A percentile compares a stretch with the other conserved stretches of the same genome.
Conservation (phyloP, 495 filamentous ascomycete species). For the Podospora sp. region DNA sequence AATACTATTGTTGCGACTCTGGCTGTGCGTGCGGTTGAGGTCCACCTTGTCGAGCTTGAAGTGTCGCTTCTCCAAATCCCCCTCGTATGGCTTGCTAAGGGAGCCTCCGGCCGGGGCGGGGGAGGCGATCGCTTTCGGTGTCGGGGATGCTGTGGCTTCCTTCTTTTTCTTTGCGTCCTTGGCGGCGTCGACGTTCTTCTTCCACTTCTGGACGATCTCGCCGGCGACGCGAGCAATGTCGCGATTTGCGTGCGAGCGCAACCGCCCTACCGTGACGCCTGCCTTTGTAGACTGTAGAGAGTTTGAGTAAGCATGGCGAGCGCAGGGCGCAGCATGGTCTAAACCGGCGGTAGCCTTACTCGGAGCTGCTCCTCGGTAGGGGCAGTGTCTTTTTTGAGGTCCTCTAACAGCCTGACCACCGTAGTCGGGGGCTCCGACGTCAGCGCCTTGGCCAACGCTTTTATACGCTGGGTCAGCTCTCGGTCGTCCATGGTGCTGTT, state of each 20-base stretch:
- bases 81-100: slow-evolving; percentile 61
- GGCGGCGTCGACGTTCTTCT: slow-evolving; percentile 71
- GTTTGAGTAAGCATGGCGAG: background rate
- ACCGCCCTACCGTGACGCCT: slow-evolving; percentile 83
- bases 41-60: slow-evolving; percentile 80
- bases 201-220: slow-evolving; percentile 88
- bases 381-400: slow-evolving; percentile 72
- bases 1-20: slow-evolving; percentile 75
- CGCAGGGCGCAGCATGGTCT: slow-evolving; percentile 17
- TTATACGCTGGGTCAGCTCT: slow-evolving; percentile 72
- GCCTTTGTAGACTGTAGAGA: slow-evolving; percentile 75
- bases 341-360: slow-evolving; percentile 42
- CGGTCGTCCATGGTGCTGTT: slow-evolving; percentile 69
- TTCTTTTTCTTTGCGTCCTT: slow-evolving; percentile 61
- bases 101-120: slow-evolving; percentile 46
- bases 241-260: slow-evolving; percentile 72
- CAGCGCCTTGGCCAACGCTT: slow-evolving; percentile 75
- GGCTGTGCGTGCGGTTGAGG: slow-evolving; percentile 66
- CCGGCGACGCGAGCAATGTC: slow-evolving; percentile 72
- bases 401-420: slow-evolving; percentile 70
- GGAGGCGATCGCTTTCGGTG: slow-evolving; percentile 42
- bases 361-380: slow-evolving; percentile 87
- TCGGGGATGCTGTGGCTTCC: slow-evolving; percentile 37
- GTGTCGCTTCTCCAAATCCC: slow-evolving; percentile 75
- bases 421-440: slow-evolving; percentile 64